Conservation (phyloP, 2,329 filamentous ascomycete genomes). For the Paramyrothecium roridum region DNA sequence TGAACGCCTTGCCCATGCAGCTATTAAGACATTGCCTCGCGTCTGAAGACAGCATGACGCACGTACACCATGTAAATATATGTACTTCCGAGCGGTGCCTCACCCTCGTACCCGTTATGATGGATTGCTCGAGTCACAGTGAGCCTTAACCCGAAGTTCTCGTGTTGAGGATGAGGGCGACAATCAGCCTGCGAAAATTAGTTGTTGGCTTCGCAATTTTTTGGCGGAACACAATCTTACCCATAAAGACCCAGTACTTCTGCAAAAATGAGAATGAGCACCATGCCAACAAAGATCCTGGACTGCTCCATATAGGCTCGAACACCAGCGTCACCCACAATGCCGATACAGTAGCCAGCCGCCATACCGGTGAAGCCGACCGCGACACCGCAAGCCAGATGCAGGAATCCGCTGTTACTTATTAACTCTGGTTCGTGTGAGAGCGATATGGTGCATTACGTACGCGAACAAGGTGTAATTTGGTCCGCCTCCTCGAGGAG, state of each 20-base stretch:
- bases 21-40: slow-evolving; percentile 25
- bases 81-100: not conserved
- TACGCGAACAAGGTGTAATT: slow-evolving; percentile 84
- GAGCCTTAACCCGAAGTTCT: slow-evolving; percentile 61
- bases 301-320: slow-evolving; percentile 96
- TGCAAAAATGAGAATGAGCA: slow-evolving; percentile 96
- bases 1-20: slow-evolving; percentile 36
- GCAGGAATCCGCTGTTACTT: slow-evolving; percentile 74
- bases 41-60: slow-evolving; percentile 9
- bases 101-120: not conserved
- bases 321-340: slow-evolving; percentile 92
- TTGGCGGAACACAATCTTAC: slow-evolving; percentile 47
- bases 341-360: slow-evolving; percentile 92
- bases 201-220: not conserved
- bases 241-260: slow-evolving; percentile 97
- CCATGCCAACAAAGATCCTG: slow-evolving; percentile 96
- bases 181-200: slow-evolving; percentile 66
- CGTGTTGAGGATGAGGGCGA: slow-evolving; percentile 89
- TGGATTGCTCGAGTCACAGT: not conserved
- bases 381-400: slow-evolving; percentile 84
- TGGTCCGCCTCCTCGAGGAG: too few species aligned
- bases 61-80: not conserved
- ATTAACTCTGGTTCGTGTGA: slow-evolving; percentile 12
- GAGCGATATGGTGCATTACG: slow-evolving; percentile 22
- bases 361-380: slow-evolving; percentile 91